Evolutionary conservation across 495 filamentous ascomycete genomes (phyloP), one percentile per base, ranked within the genome.

Genomic region (Bombardia bombarda): DNA sequence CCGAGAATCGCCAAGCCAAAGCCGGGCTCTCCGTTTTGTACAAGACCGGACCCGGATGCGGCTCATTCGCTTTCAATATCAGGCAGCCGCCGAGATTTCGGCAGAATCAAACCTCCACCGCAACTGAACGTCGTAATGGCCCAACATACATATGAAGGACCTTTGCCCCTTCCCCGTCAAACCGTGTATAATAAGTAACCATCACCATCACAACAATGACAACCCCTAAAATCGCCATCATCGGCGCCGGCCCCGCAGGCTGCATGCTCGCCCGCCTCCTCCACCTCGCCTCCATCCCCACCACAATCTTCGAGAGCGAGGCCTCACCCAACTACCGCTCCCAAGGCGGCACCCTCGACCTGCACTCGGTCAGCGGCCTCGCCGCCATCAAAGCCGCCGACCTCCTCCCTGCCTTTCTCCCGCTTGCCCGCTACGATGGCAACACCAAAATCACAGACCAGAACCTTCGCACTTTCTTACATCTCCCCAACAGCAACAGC

Each of bases 221-320:
- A 7, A 20, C 49, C 16, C 55, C 56, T 2, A 64, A 56, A 43
- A 75, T 81, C 37, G 75, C 75, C 42, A 79, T 80, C 42, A 59
- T 81, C 25, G 77, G 77, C 42, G 74, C 68, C 34, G 76, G 78
- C 13, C 77, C 77, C 2, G 61, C 61, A 10, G 77, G 78, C 26
- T 69, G 73, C 33, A 70, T 65, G 43, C 60, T 82, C 23, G 78
- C 74, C 18, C 68, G 71, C 8, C 65, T 81, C 18, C 67, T 82
- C 32, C 55, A 66, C 32, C 46, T 65, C 3, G 49, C 58, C 21
- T 42, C 61, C 4, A 61, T 74, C 44, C 52, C 62, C 26, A 62
- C 61, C 47, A 65, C 61, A 19, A 42, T 79, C 23, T 79, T 66
- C 49, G 76, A 80, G 39, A 56, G 63, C 23, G 74, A 71, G 8